Evolutionary conservation across 176 grass and related monocot species (phyloP).

Genomic region (Miscanthus lutarioriparius): DNA sequence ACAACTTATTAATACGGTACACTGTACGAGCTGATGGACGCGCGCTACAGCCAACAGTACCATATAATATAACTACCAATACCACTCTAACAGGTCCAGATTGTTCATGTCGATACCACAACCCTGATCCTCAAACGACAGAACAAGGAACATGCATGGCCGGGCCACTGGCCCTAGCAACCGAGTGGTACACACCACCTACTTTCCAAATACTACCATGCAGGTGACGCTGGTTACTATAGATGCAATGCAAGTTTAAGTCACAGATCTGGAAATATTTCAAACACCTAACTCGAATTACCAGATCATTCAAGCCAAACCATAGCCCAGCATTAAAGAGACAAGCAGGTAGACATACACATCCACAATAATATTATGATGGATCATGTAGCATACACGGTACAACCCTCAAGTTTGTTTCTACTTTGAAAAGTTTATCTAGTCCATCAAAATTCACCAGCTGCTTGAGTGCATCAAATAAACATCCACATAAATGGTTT

Average conservation of each 20-base stretch:
- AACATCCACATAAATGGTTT: constrained; percentile 45
- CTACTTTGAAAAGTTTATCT: constrained; percentile 28
- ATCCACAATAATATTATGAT: constrained; percentile 19
- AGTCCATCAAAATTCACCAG: constrained; percentile 37
- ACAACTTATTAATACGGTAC: constrained; percentile 23
- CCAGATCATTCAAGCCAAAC: neutral
- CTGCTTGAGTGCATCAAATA: constrained; percentile 40
- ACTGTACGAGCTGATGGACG: constrained; percentile 24
- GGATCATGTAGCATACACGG: constrained; percentile 20
- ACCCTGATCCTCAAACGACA: neutral
- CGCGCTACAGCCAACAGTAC: neutral
- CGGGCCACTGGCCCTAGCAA: constrained; percentile 5
- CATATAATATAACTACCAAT: neutral
- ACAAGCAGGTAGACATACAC: constrained; percentile 5
- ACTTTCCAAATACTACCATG: neutral
- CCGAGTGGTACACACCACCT: constrained; percentile 15
- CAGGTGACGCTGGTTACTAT: neutral
- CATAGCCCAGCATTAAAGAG: constrained; percentile 3
- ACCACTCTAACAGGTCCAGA: constrained; percentile 16
- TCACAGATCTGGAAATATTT: constrained; percentile 19
- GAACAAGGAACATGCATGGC: constrained; percentile 15
- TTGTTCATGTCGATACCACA: constrained; percentile 15
- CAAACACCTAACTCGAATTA: neutral
- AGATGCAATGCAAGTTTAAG: neutral
- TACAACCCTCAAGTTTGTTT: constrained; percentile 28